Evolutionary conservation across 176 grass and related monocot genomes (phyloP).

Genomic region (Oryza glaberrima): DNA sequence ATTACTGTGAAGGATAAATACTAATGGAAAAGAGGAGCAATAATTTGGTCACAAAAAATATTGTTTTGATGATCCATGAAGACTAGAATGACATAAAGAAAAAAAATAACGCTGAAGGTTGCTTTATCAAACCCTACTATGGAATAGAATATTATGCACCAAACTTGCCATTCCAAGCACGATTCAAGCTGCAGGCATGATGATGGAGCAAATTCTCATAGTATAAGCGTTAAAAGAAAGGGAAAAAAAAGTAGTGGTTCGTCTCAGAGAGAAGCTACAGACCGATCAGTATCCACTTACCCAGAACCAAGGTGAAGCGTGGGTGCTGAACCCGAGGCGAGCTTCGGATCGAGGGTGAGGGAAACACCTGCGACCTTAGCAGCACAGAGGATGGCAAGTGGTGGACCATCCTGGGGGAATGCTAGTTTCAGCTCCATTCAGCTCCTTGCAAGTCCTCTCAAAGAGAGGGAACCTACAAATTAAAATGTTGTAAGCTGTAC

Average conservation of each 20-base stretch:
- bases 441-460: slow-evolving; percentile 1
- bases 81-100: neutral
- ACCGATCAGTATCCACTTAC: slow-evolving; percentile 38
- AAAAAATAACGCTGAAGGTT: slow-evolving; percentile 11
- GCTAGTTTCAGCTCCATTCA: slow-evolving; percentile 58
- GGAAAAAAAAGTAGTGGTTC: neutral
- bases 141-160: neutral
- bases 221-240: neutral
- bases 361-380: slow-evolving; percentile 68
- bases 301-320: slow-evolving; percentile 62
- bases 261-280: neutral
- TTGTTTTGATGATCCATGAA: neutral
- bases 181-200: neutral
- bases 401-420: slow-evolving; percentile 63
- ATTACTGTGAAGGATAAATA: slow-evolving; percentile 21
- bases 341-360: slow-evolving; percentile 59
- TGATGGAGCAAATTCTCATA: neutral
- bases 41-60: slow-evolving; percentile 10
- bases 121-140: neutral
- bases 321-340: slow-evolving; percentile 59
- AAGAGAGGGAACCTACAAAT: neutral
- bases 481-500: neutral
- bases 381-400: slow-evolving; percentile 68
- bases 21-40: neutral
- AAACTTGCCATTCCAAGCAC: neutral